phyloP scores from a whole-genome alignment of 164 flowering plant genomes.

The Liriodendron chinense region DNA sequence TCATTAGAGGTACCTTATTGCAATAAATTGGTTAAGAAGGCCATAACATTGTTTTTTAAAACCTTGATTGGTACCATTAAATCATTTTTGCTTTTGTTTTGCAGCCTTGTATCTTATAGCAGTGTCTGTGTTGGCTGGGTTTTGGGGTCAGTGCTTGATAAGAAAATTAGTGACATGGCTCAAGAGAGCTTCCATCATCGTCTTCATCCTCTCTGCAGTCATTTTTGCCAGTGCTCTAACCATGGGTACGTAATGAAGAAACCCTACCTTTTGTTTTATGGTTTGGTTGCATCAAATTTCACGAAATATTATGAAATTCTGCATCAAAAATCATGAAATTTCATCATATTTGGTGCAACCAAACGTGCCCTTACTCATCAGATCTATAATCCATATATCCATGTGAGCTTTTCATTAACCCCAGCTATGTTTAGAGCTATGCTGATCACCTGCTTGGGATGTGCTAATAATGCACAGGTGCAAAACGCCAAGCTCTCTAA shows the following conservation, averaged over 20 bases:
- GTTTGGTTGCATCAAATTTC: background rate
- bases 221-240: constrained; percentile 90
- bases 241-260: constrained; percentile 56
- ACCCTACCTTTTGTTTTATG: background rate
- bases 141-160: constrained; percentile 58
- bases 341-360: background rate
- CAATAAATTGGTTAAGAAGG: too few species aligned
- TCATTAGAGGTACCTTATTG: background rate
- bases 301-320: background rate
- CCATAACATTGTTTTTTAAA: too few species aligned
- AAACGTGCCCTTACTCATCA: background rate
- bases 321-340: background rate
- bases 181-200: constrained; percentile 74
- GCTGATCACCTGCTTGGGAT: background rate
- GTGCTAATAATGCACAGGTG: background rate
- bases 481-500: background rate
- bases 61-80: background rate
- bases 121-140: constrained; percentile 24
- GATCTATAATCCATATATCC: background rate
- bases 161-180: constrained; percentile 63
- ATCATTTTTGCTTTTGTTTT: background rate
- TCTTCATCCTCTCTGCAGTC: constrained; percentile 85
- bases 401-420: too few species aligned
- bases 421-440: background rate
- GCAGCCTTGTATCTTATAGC: constrained; percentile 25